Evolutionary conservation across 306 rosid species (phyloP).

Genomic region (Cucumis sativus): Cucumber_9930_V3 NC_026660.2:29347001-29347500

Average conservation of each 20-base stretch:
- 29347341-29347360: neutral
- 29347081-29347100: slow-evolving; percentile 18
- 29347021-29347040: no score
- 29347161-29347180: slow-evolving; percentile 5
- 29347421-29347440: neutral
- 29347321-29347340: neutral
- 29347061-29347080: slow-evolving; percentile 11
- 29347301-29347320: neutral
- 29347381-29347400: neutral
- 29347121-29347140: slow-evolving; percentile 31
- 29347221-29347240: no score
- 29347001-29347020: slow-evolving; percentile 1
- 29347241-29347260: no score
- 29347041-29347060: neutral
- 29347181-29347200: neutral
- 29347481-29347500: neutral
- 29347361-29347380: neutral
- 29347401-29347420: neutral
- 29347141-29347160: slow-evolving; percentile 8
- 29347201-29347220: neutral
- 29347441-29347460: neutral
- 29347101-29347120: slow-evolving; percentile 34
- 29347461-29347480: neutral
- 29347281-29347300: no score
- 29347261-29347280: neutral